phyloP scores from a whole-genome alignment of 1,284 basidiomycete species.

The Mycena sp. region DNA sequence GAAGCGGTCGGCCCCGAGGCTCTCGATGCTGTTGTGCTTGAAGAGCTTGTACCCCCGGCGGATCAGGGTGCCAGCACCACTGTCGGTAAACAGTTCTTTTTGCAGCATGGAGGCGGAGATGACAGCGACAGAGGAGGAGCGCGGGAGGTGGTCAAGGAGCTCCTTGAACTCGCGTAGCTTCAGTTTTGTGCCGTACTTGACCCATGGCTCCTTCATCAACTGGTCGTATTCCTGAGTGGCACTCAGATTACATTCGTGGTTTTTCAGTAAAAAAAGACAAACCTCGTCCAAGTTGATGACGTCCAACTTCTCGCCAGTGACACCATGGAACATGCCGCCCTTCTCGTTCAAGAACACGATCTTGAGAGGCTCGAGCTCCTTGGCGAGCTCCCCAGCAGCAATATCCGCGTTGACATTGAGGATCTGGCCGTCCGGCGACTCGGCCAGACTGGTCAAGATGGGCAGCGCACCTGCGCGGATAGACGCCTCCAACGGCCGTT shows the following conservation, averaged over 20 bases:
- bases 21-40: slow-evolving; percentile 85
- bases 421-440: slow-evolving; percentile 92
- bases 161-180: slow-evolving; percentile 99
- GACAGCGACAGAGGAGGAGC: slow-evolving; percentile 97
- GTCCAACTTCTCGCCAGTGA: slow-evolving; percentile 94
- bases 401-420: slow-evolving; percentile 98
- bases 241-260: slow-evolving; percentile 6
- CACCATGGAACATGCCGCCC: slow-evolving; percentile 97
- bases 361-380: slow-evolving; percentile 98
- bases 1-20: slow-evolving; percentile 91
- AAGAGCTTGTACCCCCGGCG: slow-evolving; percentile 98
- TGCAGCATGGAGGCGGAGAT: slow-evolving; percentile 95
- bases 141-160: slow-evolving; percentile 96
- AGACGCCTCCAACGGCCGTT: slow-evolving; percentile 93
- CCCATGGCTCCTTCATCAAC: slow-evolving; percentile 99
- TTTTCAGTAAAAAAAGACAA: slow-evolving; percentile 31
- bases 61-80: slow-evolving; percentile 96
- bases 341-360: slow-evolving; percentile 99
- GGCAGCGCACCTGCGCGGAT: slow-evolving; percentile 94
- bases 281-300: slow-evolving; percentile 98
- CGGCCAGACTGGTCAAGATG: slow-evolving; percentile 92
- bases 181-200: slow-evolving; percentile 99
- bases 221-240: slow-evolving; percentile 91
- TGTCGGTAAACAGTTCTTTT: slow-evolving; percentile 99
- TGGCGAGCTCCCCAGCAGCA: slow-evolving; percentile 94